Percentiles rank a stretch among this genome's conserved stretches.
These are phyloP conservation scores for Candida manassasensis DNA, from an alignment of 805 yeast genomes.

Conservation along the genomic window DNA sequence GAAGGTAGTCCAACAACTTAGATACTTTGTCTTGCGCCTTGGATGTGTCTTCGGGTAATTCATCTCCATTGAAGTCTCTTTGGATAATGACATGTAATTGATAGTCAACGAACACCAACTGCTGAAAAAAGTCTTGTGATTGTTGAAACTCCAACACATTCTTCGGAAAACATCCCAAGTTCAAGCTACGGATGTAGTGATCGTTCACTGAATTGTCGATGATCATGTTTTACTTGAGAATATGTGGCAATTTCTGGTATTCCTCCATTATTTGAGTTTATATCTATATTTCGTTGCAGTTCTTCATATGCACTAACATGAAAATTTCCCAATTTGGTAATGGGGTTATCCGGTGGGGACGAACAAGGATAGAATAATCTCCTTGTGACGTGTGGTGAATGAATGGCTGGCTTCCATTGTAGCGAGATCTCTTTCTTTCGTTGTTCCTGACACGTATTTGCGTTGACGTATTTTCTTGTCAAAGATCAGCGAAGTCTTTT, in stretches of 20 bases:
- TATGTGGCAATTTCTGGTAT: no score
- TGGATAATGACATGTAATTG: constrained; percentile 30
- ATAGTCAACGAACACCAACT: constrained; percentile 32
- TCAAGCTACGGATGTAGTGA: constrained; percentile 21
- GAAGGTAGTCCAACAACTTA: constrained; percentile 23
- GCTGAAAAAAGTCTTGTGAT: constrained; percentile 29
- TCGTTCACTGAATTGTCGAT: constrained; percentile 25
- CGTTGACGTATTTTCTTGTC: no score
- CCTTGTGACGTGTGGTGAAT: constrained; percentile 1
- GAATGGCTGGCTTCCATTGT: no score
- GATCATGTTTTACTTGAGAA: constrained; percentile 18
- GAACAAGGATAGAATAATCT: background rate
- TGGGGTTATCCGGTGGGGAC: no score
- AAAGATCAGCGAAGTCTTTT: no score
- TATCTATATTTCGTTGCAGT: no score
- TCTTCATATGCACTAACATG: background rate
- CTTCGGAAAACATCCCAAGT: constrained; percentile 35
- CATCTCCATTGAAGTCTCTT: constrained; percentile 24
- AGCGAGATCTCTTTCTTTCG: no score
- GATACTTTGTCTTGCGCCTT: constrained; percentile 17
- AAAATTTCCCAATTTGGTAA: no score
- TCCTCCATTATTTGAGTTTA: no score
- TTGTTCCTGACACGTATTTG: no score
- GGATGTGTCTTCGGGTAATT: constrained; percentile 10
- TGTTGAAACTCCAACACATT: constrained; percentile 30